Evolutionary conservation across 176 grass and related monocot species (phyloP), one percentile per base, ranked within the genome.

Genomic region (Oryza australiensis): DNA sequence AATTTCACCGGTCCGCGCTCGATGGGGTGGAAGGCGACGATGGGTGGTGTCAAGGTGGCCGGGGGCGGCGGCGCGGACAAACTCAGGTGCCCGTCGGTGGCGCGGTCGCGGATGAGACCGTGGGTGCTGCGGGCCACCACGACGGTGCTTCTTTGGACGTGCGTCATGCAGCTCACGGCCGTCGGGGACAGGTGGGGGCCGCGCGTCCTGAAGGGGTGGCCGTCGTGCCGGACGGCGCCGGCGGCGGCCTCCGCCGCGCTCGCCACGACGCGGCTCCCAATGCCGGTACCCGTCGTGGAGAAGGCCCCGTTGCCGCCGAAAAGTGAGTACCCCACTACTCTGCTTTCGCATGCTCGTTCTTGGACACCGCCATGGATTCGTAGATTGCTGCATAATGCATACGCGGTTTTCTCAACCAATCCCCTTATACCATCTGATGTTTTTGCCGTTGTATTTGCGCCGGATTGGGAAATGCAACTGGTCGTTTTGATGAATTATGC

Each of bases 81-180:
- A 86, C 69, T 92, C 33, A 81, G 85, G 78, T 60, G 74, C 66
- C 78, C 78, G 57, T 67, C 79, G 16, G 83, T 83, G 80, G 87
- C 87, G 49, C 70, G 86, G 51, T 84, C 86, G 34, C 79, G 90
- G 4, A 63, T 91, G 77, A 89, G 83, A 71, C 74, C 80, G 74
- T 98, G 95, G 95, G 30, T 92, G 76, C 64, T 85, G 15, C 85
- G 92, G 26, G 86, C 74, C 70, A 83, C 79, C 32, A 83, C 75
- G 48, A 86, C 74, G 34, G 77, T 91, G 57, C 18, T 94, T 35
- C 77, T 94, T 22, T 97, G 95, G 90, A 92, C 88, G 0, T 87
- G 80, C 92, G 43, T 85, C 73, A 32, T 93, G 45, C 95, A 93
- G 88, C 86, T 97, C 62, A 90, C 81, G 16, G 84, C 92, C 18